Conservation (phyloP, 2,329 filamentous ascomycete genomes). For the Fusarium redolens region DNA sequence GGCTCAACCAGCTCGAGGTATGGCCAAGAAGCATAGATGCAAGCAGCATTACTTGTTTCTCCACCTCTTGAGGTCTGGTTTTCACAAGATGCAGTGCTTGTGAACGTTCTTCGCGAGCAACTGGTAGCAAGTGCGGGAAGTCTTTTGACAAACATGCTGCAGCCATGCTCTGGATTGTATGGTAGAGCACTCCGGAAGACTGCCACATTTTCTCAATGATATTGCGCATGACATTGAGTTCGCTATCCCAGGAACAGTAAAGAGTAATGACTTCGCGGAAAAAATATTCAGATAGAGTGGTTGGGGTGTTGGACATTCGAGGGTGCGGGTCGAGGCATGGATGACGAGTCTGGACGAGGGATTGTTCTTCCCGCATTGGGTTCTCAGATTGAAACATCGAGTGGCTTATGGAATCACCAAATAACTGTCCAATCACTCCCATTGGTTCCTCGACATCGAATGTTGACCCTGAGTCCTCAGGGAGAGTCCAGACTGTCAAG, state of each 20-base stretch:
- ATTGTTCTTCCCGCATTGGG: background rate
- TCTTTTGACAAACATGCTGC: constrained; percentile 1
- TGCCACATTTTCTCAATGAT: background rate
- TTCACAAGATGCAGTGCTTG: background rate
- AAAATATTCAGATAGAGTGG: constrained; percentile 1
- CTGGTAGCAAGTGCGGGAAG: background rate
- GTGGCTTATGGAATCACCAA: fast-evolving
- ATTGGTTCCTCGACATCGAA: background rate
- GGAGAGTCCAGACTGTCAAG: background rate
- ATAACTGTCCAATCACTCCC: fast-evolving
- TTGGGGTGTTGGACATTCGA: background rate
- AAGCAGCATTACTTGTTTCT: background rate
- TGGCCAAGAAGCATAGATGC: background rate
- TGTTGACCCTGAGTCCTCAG: background rate
- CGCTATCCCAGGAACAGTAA: constrained; percentile 7
- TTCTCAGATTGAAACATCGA: background rate
- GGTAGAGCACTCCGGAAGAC: background rate
- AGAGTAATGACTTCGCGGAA: background rate
- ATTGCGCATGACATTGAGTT: background rate
- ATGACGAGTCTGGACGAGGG: background rate
- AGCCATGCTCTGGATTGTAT: constrained; percentile 14
- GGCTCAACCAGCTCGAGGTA: constrained; percentile 4
- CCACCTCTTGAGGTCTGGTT: background rate
- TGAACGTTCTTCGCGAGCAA: background rate
- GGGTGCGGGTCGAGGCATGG: background rate